phyloP scores from a whole-genome alignment of 768 basidiomycete genomes.

The Dentipellis sp. region DNA sequence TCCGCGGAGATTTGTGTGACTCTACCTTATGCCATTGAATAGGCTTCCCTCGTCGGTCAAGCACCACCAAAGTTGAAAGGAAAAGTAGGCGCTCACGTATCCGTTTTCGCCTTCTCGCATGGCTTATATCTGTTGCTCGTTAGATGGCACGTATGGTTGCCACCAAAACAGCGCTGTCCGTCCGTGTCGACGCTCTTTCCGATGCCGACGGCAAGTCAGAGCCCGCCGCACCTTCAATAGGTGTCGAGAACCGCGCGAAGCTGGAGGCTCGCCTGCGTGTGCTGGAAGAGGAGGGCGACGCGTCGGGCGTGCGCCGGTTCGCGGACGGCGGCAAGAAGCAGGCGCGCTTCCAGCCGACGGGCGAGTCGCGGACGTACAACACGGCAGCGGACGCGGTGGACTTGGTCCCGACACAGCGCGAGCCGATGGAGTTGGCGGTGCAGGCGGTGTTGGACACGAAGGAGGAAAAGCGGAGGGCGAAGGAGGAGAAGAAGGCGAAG shows the following conservation, averaged over 20 bases:
- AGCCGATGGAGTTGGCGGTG: constrained; percentile 68
- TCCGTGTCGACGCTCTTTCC: constrained; percentile 95
- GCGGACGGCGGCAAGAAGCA: constrained; percentile 58
- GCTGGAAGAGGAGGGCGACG: constrained; percentile 76
- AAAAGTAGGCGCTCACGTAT: constrained; percentile 44
- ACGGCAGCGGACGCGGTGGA: constrained; percentile 74
- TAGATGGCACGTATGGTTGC: constrained; percentile 99
- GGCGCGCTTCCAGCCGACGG: constrained; percentile 69
- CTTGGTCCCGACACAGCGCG: constrained; percentile 79
- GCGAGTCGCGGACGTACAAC: constrained; percentile 80
- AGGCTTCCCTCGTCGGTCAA: constrained; percentile 95
- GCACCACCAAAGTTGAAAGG: constrained; percentile 98
- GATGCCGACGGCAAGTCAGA: constrained; percentile 89
- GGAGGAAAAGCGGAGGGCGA: constrained; percentile 75
- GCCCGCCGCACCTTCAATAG: constrained; percentile 72
- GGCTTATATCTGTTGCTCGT: neutral
- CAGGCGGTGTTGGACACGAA: constrained; percentile 74
- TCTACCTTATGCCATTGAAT: constrained; percentile 4
- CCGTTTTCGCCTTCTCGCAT: neutral
- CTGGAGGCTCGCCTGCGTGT: constrained; percentile 89
- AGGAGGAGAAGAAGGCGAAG: constrained; percentile 71
- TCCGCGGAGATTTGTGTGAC: neutral
- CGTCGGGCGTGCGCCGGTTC: constrained; percentile 60
- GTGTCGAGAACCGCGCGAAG: constrained; percentile 89
- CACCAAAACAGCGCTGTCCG: constrained; percentile 94